A percentile compares a stretch with the other conserved stretches of the same genome.
Conservation (phyloP, 331 rosid genomes). For the Dryas integrifolia region DNA sequence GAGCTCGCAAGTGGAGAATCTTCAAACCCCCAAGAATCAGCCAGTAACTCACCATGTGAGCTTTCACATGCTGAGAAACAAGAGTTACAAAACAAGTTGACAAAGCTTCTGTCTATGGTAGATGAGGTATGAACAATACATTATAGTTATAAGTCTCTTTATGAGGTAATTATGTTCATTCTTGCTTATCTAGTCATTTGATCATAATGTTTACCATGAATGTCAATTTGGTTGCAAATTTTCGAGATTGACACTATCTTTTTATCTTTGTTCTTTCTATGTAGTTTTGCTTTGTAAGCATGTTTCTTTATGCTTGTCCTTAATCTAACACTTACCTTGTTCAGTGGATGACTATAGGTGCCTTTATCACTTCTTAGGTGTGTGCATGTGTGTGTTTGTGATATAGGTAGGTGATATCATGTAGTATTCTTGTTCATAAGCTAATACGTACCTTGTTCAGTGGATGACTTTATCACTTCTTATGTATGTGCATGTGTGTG, state of each 20-base stretch:
- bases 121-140: constrained; percentile 56
- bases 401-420: constrained; percentile 5
- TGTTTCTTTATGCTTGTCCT: not conserved
- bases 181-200: constrained; percentile 1
- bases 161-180: constrained; percentile 6
- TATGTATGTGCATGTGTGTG: not conserved
- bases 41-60: constrained; percentile 44
- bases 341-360: constrained; percentile 4
- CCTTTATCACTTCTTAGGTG: not conserved
- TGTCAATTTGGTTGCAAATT: not conserved
- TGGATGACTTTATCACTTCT: constrained; percentile 4
- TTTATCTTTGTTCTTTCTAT: not conserved
- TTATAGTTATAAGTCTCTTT: constrained; percentile 6
- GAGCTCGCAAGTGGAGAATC: constrained; percentile 45
- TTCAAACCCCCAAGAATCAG: constrained; percentile 47
- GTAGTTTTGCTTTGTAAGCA: not conserved
- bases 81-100: constrained; percentile 66
- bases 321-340: no score
- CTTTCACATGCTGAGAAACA: constrained; percentile 71
- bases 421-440: not conserved
- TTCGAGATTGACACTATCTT: not conserved
- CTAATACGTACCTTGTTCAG: not conserved
- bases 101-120: constrained; percentile 66
- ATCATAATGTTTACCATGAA: not conserved
- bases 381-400: not conserved